Evolutionary conservation across 1,284 basidiomycete genomes (phyloP), one percentile per base, ranked within the genome.

Genomic region (Anthracocystis setariae): DNA sequence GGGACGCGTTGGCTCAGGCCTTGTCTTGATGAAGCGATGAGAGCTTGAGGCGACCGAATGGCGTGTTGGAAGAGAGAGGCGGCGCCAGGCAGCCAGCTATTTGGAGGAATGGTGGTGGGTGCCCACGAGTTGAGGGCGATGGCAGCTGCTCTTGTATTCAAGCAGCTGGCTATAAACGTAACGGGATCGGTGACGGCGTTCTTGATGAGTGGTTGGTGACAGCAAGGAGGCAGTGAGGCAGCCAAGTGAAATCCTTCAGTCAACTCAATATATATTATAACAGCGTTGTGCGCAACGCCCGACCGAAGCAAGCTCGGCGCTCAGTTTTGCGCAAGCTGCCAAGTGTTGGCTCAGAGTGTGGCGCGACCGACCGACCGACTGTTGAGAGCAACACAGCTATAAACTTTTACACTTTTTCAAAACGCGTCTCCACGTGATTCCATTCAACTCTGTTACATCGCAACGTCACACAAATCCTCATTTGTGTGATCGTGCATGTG

Each of bases 51-150:
- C 17, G 32, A 24, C 7, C 46, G 37, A 12, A 13, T 23, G 32
- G 55, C 43, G 27, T 40, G 38, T 46, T 45, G 46, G 27, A 67
- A 48, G 18, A 56, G 48, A 43, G 46, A 49, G 64, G 64, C 64
- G 40, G 64, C 64, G 52, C 64, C 64, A 37, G 64, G 64, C 64
- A 67, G 64, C 64, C 64, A 67, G 42, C 29, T 53, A 45, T 56
- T 48, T 20, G 38, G 49, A 52, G 53, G 58, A 61, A 67, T 67
- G 48, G 42, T 61, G 64, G 38, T 56, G 45, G 8, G 35, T 40
- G 20, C 27, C 39, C 46, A 40, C 46, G 37, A 35, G 27, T 35
- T 25, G 27, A 43, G 56, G 52, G 37, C 25, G 51, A 25, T 20
- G 39, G 45, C 52, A 24, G 56, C 56, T 54, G 56, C 43, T 51